Evolutionary conservation across 805 yeast species (phyloP), one percentile per base, ranked within the genome.

Genomic region (Nakazawaea peltata): DNA sequence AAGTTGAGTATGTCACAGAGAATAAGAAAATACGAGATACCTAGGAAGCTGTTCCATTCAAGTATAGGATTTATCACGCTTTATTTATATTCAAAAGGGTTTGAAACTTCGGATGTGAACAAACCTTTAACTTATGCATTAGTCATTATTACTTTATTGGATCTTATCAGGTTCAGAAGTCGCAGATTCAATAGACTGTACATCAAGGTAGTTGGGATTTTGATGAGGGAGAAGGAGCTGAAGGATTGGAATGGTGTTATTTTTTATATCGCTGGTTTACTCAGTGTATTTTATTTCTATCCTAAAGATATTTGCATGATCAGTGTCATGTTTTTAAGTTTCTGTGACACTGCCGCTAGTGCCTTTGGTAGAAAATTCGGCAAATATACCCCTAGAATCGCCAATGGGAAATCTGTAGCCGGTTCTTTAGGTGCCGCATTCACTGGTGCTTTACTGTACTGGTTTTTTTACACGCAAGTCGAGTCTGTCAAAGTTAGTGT

Each of bases 301-400:
- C 77, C 90, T 11, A 85, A 86, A 58, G 98, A 92, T 50, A 77
- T 92, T 32, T 67, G 80, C 1, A 63, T 88, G 19, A 67, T 86
- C 63, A 67, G 94, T 16, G 76, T 87, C 3, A 65, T 87, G 44
- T 63, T 90, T 33, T 69, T 92, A 43, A 83, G 96, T 51, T 92
- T 97, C 97, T 87, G 95, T 4, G 98, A 92, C 53, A 86, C 97
- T 8, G 90, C 97, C 2, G 98, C 98, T 2, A 85, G 96, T 3
- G 85, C 96, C 0, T 60, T 88, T 50, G 98, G 98, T 26, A 70
- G 98, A 45, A 72, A 71, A 37, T 90, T 62, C 54, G 97, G 97
- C 7, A 71, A 81, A 48, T 68, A 80, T 44, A 85, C 96, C 6
- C 94, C 94, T 27, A 77, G 80, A 50, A 56, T 90, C 15, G 69